These are phyloP conservation scores for Lactarius akahatsu DNA, from an alignment of 768 basidiomycete genomes.

Conservation along the genomic window DNA sequence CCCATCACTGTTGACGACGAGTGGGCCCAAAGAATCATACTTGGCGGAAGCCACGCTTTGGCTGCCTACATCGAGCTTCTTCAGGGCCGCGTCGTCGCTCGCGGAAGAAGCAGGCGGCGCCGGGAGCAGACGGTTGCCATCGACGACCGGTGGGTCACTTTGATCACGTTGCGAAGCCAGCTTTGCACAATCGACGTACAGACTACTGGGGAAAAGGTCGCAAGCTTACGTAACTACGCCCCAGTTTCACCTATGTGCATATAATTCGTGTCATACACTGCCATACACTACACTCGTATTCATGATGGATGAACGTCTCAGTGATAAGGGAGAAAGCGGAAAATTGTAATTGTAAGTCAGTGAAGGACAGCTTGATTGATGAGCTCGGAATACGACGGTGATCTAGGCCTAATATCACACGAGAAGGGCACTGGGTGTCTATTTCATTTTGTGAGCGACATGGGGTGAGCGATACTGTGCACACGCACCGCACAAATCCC, in stretches of 20 bases:
- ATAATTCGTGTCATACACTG: not conserved
- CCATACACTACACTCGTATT: conserved; percentile 4
- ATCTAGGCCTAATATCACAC: conserved; percentile 31
- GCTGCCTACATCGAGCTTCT: conserved; percentile 16
- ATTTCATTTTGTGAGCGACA: not conserved
- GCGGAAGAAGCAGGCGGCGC: conserved; percentile 1
- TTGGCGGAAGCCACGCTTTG: conserved; percentile 18
- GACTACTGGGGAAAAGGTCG: not conserved
- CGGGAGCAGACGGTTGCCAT: conserved; percentile 15
- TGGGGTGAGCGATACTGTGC: not conserved
- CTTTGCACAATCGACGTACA: not conserved
- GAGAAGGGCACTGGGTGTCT: conserved; percentile 32
- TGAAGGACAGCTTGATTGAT: conserved; percentile 10
- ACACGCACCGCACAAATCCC: conserved; percentile 29
- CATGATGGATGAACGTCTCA: not conserved
- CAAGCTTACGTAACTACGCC: conserved; percentile 19
- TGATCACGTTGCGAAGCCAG: conserved; percentile 7
- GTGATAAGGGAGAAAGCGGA: not conserved
- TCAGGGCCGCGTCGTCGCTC: not conserved
- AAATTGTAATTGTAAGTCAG: not conserved
- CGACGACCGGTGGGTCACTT: not conserved
- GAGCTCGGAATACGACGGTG: conserved; percentile 15
- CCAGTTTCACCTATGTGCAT: not conserved
- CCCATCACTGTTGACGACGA: conserved; percentile 24
- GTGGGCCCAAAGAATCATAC: conserved; percentile 21